Evolutionary conservation across 805 yeast species (phyloP).

Genomic region (Lachancea cidri): DNA sequence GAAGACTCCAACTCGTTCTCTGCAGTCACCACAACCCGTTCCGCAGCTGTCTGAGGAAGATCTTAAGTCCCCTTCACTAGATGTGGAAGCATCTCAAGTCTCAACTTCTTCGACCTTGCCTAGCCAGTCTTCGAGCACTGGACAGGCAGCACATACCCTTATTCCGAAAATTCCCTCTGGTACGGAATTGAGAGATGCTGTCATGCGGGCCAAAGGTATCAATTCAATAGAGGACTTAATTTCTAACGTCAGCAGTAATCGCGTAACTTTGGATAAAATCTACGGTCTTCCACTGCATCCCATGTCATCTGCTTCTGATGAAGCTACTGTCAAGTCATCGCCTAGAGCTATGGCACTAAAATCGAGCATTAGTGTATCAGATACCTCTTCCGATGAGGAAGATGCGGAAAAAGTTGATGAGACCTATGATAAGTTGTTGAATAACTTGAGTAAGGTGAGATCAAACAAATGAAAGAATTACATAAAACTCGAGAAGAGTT

Average conservation of each 20-base stretch:
- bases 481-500: neutral
- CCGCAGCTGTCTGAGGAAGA: neutral
- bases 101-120: constrained; percentile 7
- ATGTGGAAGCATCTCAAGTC: neutral
- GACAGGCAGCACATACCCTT: constrained; percentile 9
- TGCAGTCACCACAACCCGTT: neutral
- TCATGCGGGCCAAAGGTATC: constrained; percentile 71
- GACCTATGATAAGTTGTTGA: constrained; percentile 65
- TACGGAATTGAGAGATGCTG: constrained; percentile 45
- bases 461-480: constrained; percentile 36
- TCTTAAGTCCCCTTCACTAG: neutral
- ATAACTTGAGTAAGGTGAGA: constrained; percentile 61
- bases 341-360: constrained; percentile 3
- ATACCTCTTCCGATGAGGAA: constrained; percentile 11
- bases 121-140: constrained; percentile 13
- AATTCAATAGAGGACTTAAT: constrained; percentile 64
- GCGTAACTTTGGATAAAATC: constrained; percentile 46
- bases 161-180: constrained; percentile 42
- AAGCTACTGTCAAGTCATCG: neutral
- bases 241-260: constrained; percentile 53
- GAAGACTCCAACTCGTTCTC: neutral
- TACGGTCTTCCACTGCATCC: constrained; percentile 31
- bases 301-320: constrained; percentile 3
- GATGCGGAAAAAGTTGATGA: constrained; percentile 52
- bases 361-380: constrained; percentile 2